Evolutionary conservation across 768 basidiomycete genomes (phyloP).

Genomic region (Chiua virens): DNA sequence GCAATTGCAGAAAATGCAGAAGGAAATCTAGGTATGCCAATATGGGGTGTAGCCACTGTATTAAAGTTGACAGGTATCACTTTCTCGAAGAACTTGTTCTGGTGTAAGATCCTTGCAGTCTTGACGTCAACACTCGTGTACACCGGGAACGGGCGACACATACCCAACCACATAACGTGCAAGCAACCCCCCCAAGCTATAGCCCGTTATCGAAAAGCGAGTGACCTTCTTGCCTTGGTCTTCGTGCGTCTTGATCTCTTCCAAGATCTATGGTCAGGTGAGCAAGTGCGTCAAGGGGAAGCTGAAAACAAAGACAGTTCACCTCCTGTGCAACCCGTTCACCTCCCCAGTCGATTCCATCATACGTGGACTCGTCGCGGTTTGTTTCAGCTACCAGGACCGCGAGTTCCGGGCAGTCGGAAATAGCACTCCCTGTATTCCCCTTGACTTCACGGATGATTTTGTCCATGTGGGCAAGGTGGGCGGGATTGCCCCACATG

Average conservation of each 20-base stretch:
- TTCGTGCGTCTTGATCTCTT: constrained; percentile 54
- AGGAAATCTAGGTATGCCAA: constrained; percentile 68
- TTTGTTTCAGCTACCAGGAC: constrained; percentile 69
- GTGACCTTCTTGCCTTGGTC: constrained; percentile 56
- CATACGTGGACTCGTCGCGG: constrained; percentile 66
- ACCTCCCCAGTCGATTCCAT: constrained; percentile 83
- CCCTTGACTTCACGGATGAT: constrained; percentile 48
- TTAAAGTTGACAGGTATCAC: constrained; percentile 78
- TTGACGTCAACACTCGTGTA: constrained; percentile 1
- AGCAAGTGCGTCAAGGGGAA: not conserved
- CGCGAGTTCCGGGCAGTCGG: constrained; percentile 47
- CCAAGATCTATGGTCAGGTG: constrained; percentile 46
- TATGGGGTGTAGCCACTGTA: constrained; percentile 81
- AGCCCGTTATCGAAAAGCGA: constrained; percentile 74
- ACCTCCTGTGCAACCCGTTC: constrained; percentile 83
- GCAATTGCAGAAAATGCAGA: constrained; percentile 56
- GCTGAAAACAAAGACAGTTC: constrained; percentile 5
- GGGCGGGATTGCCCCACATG: constrained; percentile 79
- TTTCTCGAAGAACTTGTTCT: constrained; percentile 67
- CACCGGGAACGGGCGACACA: constrained; percentile 13
- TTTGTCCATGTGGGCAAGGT: constrained; percentile 59
- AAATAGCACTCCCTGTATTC: constrained; percentile 19
- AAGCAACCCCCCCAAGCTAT: constrained; percentile 79
- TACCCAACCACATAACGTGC: constrained; percentile 77
- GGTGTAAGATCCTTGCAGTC: constrained; percentile 54